Percentiles rank a stretch among this genome's conserved stretches.
Conservation (phyloP, 257 asterid genomes). For the Henckelia pumila region DNA sequence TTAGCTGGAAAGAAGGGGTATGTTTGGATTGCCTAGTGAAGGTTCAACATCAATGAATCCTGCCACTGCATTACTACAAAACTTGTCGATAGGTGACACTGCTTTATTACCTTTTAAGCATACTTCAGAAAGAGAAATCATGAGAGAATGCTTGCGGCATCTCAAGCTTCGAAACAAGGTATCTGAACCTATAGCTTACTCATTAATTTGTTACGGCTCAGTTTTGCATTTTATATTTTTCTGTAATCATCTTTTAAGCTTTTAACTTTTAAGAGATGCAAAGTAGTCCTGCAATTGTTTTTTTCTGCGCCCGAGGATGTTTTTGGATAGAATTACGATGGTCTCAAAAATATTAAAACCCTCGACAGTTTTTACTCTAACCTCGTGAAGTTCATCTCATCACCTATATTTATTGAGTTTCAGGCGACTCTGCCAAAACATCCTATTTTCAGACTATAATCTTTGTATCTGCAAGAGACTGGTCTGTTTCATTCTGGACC, state of each 20-base stretch:
- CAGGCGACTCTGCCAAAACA: no score
- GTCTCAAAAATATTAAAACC: no score
- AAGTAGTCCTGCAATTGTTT: no score
- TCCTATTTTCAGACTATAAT: no score
- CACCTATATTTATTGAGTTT: no score
- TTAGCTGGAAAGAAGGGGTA: conserved; percentile 52
- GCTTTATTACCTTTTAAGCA: conserved; percentile 28
- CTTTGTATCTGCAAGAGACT: no score
- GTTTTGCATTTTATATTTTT: neutral
- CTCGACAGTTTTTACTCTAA: no score
- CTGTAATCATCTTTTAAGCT: neutral
- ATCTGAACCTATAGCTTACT: conserved; percentile 8
- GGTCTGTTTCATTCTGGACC: no score
- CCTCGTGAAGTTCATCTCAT: no score
- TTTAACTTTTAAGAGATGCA: neutral
- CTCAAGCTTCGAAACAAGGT: conserved; percentile 66
- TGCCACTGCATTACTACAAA: conserved; percentile 29
- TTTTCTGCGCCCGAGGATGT: no score
- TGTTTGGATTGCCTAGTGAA: conserved; percentile 37
- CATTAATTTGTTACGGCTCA: neutral
- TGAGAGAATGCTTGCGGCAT: conserved; percentile 70
- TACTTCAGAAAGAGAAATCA: conserved; percentile 34
- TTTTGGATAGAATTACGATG: no score
- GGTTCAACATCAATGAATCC: conserved; percentile 27
- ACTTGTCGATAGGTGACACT: conserved; percentile 28